Evolutionary conservation across 768 basidiomycete genomes (phyloP), one percentile per base, ranked within the genome.

Genomic region (Boletus huronensis): DNA sequence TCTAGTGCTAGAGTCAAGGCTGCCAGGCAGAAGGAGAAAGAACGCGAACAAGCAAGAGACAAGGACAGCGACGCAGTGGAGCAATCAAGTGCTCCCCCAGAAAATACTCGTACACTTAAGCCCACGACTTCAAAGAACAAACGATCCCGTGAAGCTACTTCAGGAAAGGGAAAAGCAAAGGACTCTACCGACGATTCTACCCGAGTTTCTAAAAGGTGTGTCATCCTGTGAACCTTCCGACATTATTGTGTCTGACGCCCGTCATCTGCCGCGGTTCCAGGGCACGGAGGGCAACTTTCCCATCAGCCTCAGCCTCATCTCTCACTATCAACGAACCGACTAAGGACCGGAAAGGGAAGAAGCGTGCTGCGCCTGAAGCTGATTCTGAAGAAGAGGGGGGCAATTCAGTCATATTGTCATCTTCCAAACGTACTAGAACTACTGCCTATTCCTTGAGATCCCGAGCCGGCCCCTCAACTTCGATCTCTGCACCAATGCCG

Each of bases 341-440:
- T 3, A 79, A 79, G 66, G 90, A 92, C 74, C 72, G 73, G 60
- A 95, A 95, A 74, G 94, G 93, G 54, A 97, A 97, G 84, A 96
- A 95, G 76, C 88, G 91, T 64, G 93, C 91, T 36, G 82, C 79
- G 31, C 86, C 87, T 45, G 88, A 92, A 73, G 72, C 76, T 32
- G 73, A 72, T 60, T 82, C 83, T 41, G 87, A 88, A 72, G 84
- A 87, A 69, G 88, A 90, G 70, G 74, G 77, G 25, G 66, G 66
- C 46, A 71, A 76, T 61, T 75, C 76, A 43, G 58, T 71, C 41
- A 62, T 75, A 55, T 65, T 74, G 47, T 75, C 81, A 28, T 77
- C 84, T 50, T 76, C 76, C 53, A 89, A 90, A 73, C 88, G 84
- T 61, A 76, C 77, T 46, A 81, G 78, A 73, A 83, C 79, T 43